Evolutionary conservation across 306 rosid genomes (phyloP).

Genomic region (Trifolium pratense): DNA sequence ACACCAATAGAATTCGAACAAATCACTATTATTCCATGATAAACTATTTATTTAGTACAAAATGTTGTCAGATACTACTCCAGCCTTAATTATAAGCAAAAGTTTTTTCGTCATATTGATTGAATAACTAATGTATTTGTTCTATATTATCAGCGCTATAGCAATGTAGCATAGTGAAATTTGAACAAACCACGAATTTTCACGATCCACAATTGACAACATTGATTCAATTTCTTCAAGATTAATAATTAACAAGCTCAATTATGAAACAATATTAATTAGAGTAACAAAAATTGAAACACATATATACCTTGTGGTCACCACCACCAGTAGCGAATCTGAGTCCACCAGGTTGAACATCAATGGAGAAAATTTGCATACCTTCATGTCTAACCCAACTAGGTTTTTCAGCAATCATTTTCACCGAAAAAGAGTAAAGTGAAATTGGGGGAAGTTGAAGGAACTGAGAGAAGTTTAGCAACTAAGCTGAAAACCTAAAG

Average conservation of each 20-base stretch:
- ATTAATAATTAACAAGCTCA: slow-evolving; percentile 1
- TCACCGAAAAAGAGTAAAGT: slow-evolving; percentile 34
- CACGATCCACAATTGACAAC: neutral
- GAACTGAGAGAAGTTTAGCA: slow-evolving; percentile 27
- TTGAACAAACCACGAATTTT: neutral
- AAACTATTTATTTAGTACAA: neutral
- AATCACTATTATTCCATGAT: neutral
- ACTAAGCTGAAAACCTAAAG: slow-evolving; percentile 37
- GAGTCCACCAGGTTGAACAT: slow-evolving; percentile 94
- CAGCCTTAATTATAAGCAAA: too few relatives aligned
- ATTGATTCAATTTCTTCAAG: neutral
- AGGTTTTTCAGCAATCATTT: slow-evolving; percentile 95
- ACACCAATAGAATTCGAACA: neutral
- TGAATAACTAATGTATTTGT: too few relatives aligned
- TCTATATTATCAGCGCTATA: neutral
- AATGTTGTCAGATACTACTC: neutral
- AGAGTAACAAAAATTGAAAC: slow-evolving; percentile 15
- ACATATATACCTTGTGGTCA: slow-evolving; percentile 84
- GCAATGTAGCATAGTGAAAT: neutral
- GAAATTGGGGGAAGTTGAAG: slow-evolving; percentile 34
- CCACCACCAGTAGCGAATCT: slow-evolving; percentile 98
- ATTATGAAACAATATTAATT: neutral
- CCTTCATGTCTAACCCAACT: slow-evolving; percentile 97
- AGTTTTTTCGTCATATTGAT: too few relatives aligned
- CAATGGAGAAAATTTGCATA: slow-evolving; percentile 96